phyloP scores from a whole-genome alignment of 2,329 filamentous ascomycete species.

The Teratosphaeriaceae sp. region DNA sequence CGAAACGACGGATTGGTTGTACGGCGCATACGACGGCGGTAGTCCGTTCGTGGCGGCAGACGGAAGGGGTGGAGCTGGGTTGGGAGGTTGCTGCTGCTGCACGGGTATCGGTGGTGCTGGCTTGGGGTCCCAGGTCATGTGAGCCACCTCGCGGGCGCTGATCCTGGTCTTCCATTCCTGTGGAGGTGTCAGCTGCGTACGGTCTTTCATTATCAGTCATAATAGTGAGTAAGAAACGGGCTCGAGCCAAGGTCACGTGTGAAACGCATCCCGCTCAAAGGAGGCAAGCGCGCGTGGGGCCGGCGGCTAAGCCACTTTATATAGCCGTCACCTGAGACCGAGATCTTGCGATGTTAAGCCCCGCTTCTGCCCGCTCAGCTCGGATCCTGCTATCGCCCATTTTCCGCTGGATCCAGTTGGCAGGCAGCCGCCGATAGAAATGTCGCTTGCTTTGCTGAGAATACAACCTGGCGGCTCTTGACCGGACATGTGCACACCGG shows the following conservation, averaged over 20 bases:
- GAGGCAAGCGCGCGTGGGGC: slow-evolving; percentile 25
- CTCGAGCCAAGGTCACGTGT: slow-evolving; percentile 8
- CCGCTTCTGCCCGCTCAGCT: slow-evolving; percentile 33
- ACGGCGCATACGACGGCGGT: slow-evolving; percentile 14
- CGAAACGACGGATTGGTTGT: too few species aligned
- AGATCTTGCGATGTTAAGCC: slow-evolving; percentile 33
- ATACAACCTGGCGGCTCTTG: too few species aligned
- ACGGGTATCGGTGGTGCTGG: slow-evolving; percentile 52
- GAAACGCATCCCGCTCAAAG: slow-evolving; percentile 24
- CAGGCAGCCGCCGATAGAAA: slow-evolving; percentile 2
- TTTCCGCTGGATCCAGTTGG: too few species aligned
- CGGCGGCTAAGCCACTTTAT: slow-evolving; percentile 31
- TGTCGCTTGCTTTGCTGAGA: background rate
- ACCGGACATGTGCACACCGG: background rate
- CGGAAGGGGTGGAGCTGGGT: slow-evolving; percentile 17
- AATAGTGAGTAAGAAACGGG: background rate
- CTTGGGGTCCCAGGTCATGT: slow-evolving; percentile 93
- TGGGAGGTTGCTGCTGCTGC: slow-evolving; percentile 26
- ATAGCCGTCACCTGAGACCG: slow-evolving; percentile 40
- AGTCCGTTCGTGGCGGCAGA: slow-evolving; percentile 15
- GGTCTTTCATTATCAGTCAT: too few species aligned
- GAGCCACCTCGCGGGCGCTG: slow-evolving; percentile 73
- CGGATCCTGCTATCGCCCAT: too few species aligned
- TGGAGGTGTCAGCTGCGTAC: too few species aligned
- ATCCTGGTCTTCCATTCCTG: slow-evolving; percentile 95